Conservation (phyloP, 768 basidiomycete species). For the Suillus brevipes region DNA sequence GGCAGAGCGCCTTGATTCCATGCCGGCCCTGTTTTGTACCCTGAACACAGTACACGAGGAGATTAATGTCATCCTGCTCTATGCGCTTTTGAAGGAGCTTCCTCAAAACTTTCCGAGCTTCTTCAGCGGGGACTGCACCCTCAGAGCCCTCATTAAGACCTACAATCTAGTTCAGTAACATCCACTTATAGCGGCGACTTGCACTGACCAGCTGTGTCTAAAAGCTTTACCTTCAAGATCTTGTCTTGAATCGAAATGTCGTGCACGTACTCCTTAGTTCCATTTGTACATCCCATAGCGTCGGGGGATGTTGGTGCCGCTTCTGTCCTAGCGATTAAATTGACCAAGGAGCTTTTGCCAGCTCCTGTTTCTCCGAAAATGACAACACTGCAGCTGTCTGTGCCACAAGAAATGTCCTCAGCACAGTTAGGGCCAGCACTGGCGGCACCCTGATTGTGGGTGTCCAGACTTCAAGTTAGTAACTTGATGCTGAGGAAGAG, state of each 20-base stretch:
- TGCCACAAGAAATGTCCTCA: neutral
- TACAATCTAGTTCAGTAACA: neutral
- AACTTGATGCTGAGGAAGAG: neutral
- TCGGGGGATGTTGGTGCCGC: constrained; percentile 33
- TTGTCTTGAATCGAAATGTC: constrained; percentile 15
- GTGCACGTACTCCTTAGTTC: constrained; percentile 26
- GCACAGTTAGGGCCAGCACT: neutral
- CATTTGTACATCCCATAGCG: constrained; percentile 38
- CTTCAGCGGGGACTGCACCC: constrained; percentile 27
- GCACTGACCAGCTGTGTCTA: constrained; percentile 33
- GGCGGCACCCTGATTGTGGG: neutral
- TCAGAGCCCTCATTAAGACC: constrained; percentile 35
- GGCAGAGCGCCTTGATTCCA: constrained; percentile 29
- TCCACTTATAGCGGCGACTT: neutral
- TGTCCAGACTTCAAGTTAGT: neutral
- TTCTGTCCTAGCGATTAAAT: constrained; percentile 35
- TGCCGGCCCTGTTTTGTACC: constrained; percentile 26
- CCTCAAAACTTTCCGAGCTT: constrained; percentile 27
- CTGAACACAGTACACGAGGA: constrained; percentile 28
- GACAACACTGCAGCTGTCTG: constrained; percentile 33
- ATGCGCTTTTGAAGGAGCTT: constrained; percentile 34
- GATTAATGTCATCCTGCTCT: constrained; percentile 24
- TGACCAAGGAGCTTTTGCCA: constrained; percentile 46
- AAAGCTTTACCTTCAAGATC: constrained; percentile 22
- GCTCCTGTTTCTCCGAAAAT: constrained; percentile 47